These are phyloP conservation scores for Rhipidocladum racemiflorum DNA, from an alignment of 176 grass and related monocot species.

Conservation along the genomic window DNA sequence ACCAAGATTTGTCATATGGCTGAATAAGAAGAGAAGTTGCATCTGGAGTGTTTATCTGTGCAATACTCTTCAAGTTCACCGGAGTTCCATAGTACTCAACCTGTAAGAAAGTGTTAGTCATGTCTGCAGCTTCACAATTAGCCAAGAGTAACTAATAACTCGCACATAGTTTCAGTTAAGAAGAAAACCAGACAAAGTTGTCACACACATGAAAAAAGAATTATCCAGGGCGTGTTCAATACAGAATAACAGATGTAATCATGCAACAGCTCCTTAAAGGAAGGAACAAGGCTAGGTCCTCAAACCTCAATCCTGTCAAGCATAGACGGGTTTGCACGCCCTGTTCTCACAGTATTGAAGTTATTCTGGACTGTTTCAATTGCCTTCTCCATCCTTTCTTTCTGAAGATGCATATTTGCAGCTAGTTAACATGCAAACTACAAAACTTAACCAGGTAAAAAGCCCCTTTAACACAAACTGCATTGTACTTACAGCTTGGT, in stretches of 20 bases:
- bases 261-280: constrained; percentile 17
- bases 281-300: not conserved
- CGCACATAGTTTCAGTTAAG: not conserved
- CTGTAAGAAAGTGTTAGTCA: constrained; percentile 39
- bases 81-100: constrained; percentile 96
- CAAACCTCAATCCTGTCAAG: constrained; percentile 89
- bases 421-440: constrained; percentile 20
- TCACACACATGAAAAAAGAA: not conserved
- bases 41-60: constrained; percentile 95
- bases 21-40: constrained; percentile 86
- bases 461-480: not conserved
- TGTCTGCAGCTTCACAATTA: not conserved
- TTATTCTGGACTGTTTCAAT: constrained; percentile 68
- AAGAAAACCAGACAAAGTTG: constrained; percentile 1
- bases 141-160: not conserved
- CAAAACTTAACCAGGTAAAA: constrained; percentile 10
- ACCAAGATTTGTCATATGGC: constrained; percentile 96
- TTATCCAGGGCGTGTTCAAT: not conserved
- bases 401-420: constrained; percentile 41
- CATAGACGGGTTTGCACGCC: constrained; percentile 89
- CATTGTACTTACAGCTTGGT: constrained; percentile 58
- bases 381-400: constrained; percentile 91
- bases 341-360: constrained; percentile 95
- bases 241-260: not conserved
- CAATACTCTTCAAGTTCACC: constrained; percentile 85